phyloP scores from a whole-genome alignment of 148 eudicot species.

The Beta vulgaris region DNA sequence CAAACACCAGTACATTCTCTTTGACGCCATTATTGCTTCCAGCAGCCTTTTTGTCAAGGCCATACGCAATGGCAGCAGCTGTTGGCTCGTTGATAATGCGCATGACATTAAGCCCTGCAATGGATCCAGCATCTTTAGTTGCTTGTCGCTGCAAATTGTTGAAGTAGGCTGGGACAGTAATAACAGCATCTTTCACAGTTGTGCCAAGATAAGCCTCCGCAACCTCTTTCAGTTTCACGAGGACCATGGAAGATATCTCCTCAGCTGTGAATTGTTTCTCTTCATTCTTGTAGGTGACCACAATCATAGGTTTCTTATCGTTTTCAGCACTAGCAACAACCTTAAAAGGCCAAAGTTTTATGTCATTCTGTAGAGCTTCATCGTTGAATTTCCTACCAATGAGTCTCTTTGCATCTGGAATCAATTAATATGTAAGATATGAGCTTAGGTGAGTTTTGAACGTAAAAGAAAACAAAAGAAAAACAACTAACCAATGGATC shows the following conservation, averaged over 20 bases:
- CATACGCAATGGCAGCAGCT: slow-evolving; percentile 25
- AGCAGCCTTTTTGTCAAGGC: slow-evolving; percentile 10
- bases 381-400: slow-evolving; percentile 20
- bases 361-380: background rate
- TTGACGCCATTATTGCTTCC: too few species aligned
- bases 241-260: slow-evolving; percentile 34
- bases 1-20: slow-evolving; percentile 25
- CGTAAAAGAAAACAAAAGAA: too few species aligned
- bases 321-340: slow-evolving; percentile 12
- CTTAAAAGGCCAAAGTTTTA: slow-evolving; percentile 19
- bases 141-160: slow-evolving; percentile 29
- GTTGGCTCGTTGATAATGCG: slow-evolving; percentile 19
- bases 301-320: slow-evolving; percentile 17
- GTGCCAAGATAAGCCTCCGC: slow-evolving; percentile 24
- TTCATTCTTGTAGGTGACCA: slow-evolving; percentile 22
- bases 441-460: too few species aligned
- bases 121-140: slow-evolving; percentile 13
- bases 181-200: slow-evolving; percentile 19
- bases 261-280: slow-evolving; percentile 24
- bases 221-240: slow-evolving; percentile 22
- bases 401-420: slow-evolving; percentile 20
- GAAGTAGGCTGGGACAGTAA: slow-evolving; percentile 35
- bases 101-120: slow-evolving; percentile 21
- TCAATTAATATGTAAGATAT: background rate
- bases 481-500: too few species aligned